These are phyloP conservation scores for Auxenochlorella pyrenoidosa DNA, from an alignment of 139 green algal genomes.

Conservation along the genomic window DNA sequence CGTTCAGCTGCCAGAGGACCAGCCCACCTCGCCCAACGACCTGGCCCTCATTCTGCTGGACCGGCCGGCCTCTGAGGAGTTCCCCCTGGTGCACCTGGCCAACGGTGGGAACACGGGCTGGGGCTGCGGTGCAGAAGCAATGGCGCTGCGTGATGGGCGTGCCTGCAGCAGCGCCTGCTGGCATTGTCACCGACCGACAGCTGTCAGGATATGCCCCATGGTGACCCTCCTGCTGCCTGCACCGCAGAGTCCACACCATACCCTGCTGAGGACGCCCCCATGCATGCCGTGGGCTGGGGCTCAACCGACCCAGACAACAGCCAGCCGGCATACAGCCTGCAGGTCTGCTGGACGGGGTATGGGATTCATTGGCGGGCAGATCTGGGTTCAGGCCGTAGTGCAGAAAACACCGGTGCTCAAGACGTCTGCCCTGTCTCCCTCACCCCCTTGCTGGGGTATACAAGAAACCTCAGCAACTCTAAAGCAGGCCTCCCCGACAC, in stretches of 20 bases:
- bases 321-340: not conserved
- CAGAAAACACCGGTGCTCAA: no score
- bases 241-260: slow-evolving; percentile 8
- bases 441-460: no score
- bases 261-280: not conserved
- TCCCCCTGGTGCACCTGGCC: not conserved
- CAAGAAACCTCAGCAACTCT: no score
- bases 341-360: not conserved
- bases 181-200: no score
- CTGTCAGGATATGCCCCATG: no score
- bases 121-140: not conserved
- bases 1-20: slow-evolving; percentile 9
- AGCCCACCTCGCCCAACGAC: slow-evolving; percentile 24
- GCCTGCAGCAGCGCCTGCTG: no score
- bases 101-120: not conserved
- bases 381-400: no score
- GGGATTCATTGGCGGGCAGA: no score
- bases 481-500: no score
- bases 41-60: slow-evolving; percentile 21
- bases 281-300: slow-evolving; percentile 24
- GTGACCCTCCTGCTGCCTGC: no score
- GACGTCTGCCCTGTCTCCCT: no score
- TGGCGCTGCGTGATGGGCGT: no score
- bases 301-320: slow-evolving; percentile 10
- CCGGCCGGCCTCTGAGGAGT: not conserved